Evolutionary conservation across 306 rosid species (phyloP), one percentile per base, ranked within the genome.

Genomic region (Arachis stenosperma): DNA sequence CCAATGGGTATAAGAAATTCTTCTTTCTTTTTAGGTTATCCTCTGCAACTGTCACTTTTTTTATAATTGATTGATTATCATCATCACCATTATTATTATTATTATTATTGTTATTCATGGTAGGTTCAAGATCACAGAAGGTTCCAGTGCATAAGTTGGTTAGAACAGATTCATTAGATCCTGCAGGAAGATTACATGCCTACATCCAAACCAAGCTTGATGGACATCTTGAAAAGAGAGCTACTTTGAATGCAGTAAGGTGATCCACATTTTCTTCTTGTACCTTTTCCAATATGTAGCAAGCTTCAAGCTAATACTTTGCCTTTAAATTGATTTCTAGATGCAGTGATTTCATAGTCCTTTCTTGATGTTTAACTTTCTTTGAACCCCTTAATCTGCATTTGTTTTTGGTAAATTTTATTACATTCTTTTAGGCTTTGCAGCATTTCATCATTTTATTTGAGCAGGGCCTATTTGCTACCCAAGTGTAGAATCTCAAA

Each of bases 151-250:
- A 85, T 70, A 90, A 93, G 82, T 86, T 93, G 86, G 92, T 93
- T 42, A 86, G 98, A 79, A 90, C 97, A 67, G 96, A 93, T 88
- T 85, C 97, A 77, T 74, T 75, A n/a, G 88, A 93, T 82, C 97
- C 97, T 47, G 88, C 78, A 56, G 98, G 98, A 74, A 86, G 98
- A 86, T 85, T 93, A 77, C 97, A 90, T 72, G 93, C 90, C 42
- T 93, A 88, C 78, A 54, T 85, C 84, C 92, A 86, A 79, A 68
- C 74, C 65, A 82, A 71, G 76, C 70, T 87, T 70, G 65, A 59
- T 74, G 83, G 81, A 77, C 78, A 70, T 62, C 76, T 77, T 39
- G 90, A 81, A 61, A 74, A 76, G 66, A 80, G 70, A 78, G 70
- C 84, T 68, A 84, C 82, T 76, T 88, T 89, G 87, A 82, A 77